Evolutionary conservation across 116 monocot species (phyloP).

Genomic region (Trichopus zeylanicus): DNA sequence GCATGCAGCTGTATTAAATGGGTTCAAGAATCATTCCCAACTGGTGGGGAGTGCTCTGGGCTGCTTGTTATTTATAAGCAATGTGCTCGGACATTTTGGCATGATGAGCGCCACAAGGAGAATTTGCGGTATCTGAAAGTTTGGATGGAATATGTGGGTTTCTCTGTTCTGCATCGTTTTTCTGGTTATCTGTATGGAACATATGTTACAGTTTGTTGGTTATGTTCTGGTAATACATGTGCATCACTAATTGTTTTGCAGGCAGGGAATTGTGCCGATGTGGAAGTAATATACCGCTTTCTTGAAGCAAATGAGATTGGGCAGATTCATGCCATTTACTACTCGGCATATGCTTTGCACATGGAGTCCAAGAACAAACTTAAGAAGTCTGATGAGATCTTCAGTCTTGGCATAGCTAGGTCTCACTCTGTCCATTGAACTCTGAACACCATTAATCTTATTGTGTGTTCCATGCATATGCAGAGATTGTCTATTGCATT

Average conservation of each 20-base stretch:
- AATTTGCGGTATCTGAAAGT: constrained; percentile 90
- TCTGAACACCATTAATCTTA: not conserved
- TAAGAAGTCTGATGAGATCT: constrained; percentile 78
- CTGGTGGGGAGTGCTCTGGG: constrained; percentile 82
- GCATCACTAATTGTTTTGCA: constrained; percentile 11
- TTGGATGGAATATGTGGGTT: constrained; percentile 98
- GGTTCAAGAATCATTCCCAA: constrained; percentile 93
- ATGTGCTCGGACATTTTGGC: constrained; percentile 89
- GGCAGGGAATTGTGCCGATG: constrained; percentile 77
- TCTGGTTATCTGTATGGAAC: not conserved
- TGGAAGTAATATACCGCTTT: constrained; percentile 77
- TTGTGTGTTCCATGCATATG: no score
- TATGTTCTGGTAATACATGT: not conserved
- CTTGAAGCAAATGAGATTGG: constrained; percentile 87
- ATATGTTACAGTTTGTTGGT: not conserved
- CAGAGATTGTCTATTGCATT: no score
- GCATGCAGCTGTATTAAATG: constrained; percentile 85
- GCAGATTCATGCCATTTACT: constrained; percentile 51
- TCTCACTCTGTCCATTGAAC: constrained; percentile 12
- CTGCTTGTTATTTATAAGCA: constrained; percentile 84
- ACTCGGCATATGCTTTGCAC: constrained; percentile 54
- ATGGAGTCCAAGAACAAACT: constrained; percentile 81
- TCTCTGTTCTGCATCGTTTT: not conserved
- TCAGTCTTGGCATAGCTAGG: constrained; percentile 86
- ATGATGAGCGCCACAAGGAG: constrained; percentile 75